Base-by-base conservation (phyloP, 768 basidiomycete species). In the Leccinum disarticulatum region DNA sequence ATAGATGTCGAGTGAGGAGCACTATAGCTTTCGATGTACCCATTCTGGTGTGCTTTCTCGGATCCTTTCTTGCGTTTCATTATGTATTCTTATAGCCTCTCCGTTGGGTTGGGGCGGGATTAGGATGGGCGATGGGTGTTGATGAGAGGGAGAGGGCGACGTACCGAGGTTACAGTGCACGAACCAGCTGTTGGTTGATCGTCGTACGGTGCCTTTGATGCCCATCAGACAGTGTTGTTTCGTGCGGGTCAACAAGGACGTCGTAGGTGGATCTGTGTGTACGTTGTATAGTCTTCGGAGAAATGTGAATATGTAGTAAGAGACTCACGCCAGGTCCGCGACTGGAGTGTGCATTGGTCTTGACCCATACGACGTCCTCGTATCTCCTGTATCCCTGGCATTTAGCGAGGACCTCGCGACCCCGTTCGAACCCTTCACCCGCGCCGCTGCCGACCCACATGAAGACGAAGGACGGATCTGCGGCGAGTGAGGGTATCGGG, bases 191-290 rank as follows among this genome's bases (percentile, higher is more conserved):
- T 99, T 96, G 1, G 91, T 95, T 19, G 92, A 93, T 31, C 97
- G 83, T 27, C 96, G 85, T 14, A 99, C 96, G 2, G 97, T 98
- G 14, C 97, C 97, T 52, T 93, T 85, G 64, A 99, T 98, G 41
- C 96, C 96, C 81, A 98, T 97, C 53, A 98, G 76, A 73, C 95
- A 98, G 69, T 98, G 96, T 66, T 98, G 93, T 72, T 98, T 94
- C 38, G 93, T 94, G 28, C 95, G 83, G 22, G 90, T 93, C 31
- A 96, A 79, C 28, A 98, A 77, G 3, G 93, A 89, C 3, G 88
- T 89, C 9, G 91, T 95, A 10, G 93, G 90, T 2, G 88, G 86
- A 70, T 93, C 92, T 49, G 90, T 91, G 56, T 64, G 54, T 36
- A 28, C 0, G 58, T 19, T 41, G 36, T 8, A 27, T 2, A 3